These are phyloP conservation scores for Magnolia officinalis DNA, from an alignment of 164 flowering plant species.

Conservation along the genomic window DNA sequence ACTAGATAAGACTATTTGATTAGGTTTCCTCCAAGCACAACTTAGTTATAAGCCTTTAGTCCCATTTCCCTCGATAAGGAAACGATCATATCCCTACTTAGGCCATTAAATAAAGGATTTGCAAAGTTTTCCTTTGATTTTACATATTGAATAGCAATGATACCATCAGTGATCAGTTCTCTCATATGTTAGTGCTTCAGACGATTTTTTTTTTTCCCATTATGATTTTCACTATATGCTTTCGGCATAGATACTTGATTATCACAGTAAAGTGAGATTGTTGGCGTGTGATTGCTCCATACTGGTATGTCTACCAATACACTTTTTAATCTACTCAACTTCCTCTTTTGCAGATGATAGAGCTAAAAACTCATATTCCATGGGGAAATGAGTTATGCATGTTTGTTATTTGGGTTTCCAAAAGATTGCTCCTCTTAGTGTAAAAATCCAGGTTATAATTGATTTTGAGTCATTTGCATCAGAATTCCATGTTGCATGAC, in stretches of 20 bases:
- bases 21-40: no score
- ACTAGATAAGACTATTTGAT: no score
- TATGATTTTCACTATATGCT: neutral
- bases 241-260: neutral
- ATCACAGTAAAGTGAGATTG: neutral
- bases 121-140: neutral
- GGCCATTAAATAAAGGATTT: neutral
- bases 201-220: neutral
- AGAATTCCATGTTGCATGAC: neutral
- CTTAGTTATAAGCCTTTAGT: no score
- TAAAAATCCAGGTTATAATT: neutral
- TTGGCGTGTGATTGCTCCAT: neutral
- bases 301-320: neutral
- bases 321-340: neutral
- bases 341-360: neutral
- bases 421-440: neutral
- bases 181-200: neutral
- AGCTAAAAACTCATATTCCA: neutral
- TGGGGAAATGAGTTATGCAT: neutral
- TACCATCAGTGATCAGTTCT: neutral
- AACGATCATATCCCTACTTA: no score
- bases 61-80: no score
- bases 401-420: neutral
- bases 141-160: neutral
- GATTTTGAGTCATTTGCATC: neutral